phyloP scores from a whole-genome alignment of 2,329 filamentous ascomycete species.

The Periconia sp. region DNA sequence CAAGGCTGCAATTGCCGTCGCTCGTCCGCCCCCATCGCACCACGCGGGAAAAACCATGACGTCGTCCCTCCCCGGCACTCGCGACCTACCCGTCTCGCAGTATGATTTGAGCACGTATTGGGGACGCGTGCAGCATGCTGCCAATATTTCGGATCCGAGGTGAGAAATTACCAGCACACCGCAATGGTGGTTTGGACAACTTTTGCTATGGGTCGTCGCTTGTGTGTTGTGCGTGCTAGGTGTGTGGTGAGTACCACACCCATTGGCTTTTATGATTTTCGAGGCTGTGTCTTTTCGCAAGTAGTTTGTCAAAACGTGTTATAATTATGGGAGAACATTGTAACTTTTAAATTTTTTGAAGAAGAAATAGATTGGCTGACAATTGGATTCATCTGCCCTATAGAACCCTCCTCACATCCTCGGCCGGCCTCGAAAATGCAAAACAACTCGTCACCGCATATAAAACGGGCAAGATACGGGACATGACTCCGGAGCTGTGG shows the following conservation, averaged over 20 bases:
- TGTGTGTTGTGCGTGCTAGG: constrained; percentile 17
- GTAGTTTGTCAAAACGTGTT: neutral
- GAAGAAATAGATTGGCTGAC: constrained; percentile 18
- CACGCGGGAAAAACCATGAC: constrained; percentile 52
- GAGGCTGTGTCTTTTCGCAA: neutral
- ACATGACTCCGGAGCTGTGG: constrained; percentile 93
- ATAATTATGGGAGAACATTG: no score
- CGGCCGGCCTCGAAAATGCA: constrained; percentile 77
- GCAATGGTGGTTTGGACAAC: constrained; percentile 8
- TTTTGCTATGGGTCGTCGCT: constrained; percentile 1
- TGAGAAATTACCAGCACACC: constrained; percentile 57
- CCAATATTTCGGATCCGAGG: constrained; percentile 92
- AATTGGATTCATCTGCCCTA: neutral
- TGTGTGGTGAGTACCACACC: constrained; percentile 43
- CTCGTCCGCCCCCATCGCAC: neutral
- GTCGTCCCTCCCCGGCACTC: constrained; percentile 63
- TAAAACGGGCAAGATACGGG: constrained; percentile 76
- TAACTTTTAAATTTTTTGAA: neutral
- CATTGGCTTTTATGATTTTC: constrained; percentile 14
- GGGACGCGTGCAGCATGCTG: constrained; percentile 88
- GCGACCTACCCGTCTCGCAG: constrained; percentile 87
- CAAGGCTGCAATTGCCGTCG: neutral
- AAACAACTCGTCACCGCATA: constrained; percentile 81
- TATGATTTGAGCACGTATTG: constrained; percentile 93
- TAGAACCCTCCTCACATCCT: constrained; percentile 84